A percentile compares a stretch with the other conserved stretches of the same genome.
These are phyloP conservation scores for Megacollybia platyphylla DNA, from an alignment of 1,284 basidiomycete species.

Conservation along the genomic window DNA sequence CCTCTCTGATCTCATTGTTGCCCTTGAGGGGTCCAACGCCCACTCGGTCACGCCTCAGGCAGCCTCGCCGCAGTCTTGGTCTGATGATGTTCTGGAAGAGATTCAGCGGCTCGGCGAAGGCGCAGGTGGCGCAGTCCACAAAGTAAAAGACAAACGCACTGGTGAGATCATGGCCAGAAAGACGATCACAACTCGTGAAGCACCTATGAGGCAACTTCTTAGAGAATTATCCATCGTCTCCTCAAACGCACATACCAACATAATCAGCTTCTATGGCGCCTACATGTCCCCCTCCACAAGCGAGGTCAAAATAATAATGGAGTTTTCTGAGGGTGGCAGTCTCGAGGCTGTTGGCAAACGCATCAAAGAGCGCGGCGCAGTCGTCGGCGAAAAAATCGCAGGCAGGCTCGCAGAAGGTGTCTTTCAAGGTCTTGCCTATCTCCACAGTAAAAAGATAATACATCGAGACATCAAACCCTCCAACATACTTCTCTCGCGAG, in stretches of 20 bases:
- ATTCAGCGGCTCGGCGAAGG: constrained; percentile 82
- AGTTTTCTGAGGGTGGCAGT: constrained; percentile 81
- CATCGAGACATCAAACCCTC: constrained; percentile 98
- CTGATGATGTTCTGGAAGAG: constrained; percentile 64
- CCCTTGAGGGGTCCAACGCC: constrained; percentile 18
- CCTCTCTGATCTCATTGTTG: constrained; percentile 22
- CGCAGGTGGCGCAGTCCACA: constrained; percentile 90
- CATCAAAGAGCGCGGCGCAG: constrained; percentile 70
- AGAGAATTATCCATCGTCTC: constrained; percentile 90
- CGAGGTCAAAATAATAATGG: constrained; percentile 95
- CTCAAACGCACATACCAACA: constrained; percentile 76
- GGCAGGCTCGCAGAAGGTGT: constrained; percentile 90
- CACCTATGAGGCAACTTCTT: constrained; percentile 85
- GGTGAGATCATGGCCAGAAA: constrained; percentile 86
- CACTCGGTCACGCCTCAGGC: constrained; percentile 13
- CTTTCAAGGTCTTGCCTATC: constrained; percentile 83
- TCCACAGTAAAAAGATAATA: constrained; percentile 86
- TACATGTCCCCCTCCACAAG: constrained; percentile 89
- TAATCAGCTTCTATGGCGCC: constrained; percentile 89
- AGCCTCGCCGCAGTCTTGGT: constrained; percentile 30
- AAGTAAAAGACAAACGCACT: constrained; percentile 72
- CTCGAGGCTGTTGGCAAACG: constrained; percentile 81
- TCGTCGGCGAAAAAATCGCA: constrained; percentile 86
- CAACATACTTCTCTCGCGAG: constrained; percentile 80
- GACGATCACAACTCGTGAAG: constrained; percentile 91